A percentile compares a stretch with the other conserved stretches of the same genome.
Evolutionary conservation across 2,329 filamentous ascomycete genomes (phyloP).

Genomic region (Trichoderma guizhouense): DNA sequence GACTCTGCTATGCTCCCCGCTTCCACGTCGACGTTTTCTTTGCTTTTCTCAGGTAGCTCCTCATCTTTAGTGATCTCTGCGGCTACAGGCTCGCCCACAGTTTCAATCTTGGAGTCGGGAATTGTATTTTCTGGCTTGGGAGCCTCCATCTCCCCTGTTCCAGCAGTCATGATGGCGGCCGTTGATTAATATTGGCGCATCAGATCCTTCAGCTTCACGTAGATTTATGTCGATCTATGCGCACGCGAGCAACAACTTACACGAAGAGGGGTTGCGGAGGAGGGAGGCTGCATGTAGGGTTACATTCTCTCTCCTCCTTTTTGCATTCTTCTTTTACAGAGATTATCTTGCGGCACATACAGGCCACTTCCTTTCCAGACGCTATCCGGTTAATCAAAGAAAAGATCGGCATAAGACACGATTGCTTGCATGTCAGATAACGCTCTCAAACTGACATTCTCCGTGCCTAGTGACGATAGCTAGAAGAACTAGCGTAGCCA

Average conservation of each 20-base stretch:
- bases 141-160: background rate
- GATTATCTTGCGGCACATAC: background rate
- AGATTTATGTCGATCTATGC: background rate
- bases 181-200: background rate
- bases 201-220: background rate
- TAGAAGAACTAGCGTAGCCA: background rate
- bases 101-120: background rate
- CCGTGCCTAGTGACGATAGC: background rate
- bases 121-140: background rate
- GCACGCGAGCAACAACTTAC: background rate
- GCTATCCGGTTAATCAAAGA: background rate
- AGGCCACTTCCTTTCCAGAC: background rate
- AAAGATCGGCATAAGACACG: background rate
- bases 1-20: constrained; percentile 11
- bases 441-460: background rate
- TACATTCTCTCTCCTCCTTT: constrained; percentile 9
- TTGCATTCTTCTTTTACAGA: background rate
- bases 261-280: background rate
- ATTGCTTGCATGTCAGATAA: background rate
- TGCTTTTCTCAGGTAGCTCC: background rate
- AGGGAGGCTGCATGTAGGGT: constrained; percentile 2
- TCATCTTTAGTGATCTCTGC: background rate
- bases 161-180: background rate
- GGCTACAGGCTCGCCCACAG: background rate
- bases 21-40: constrained; percentile 21